Percentiles rank a stretch among this genome's conserved stretches.
Evolutionary conservation across 495 filamentous ascomycete genomes (phyloP).

Genomic region (Annulohypoxylon moriforme): DNA sequence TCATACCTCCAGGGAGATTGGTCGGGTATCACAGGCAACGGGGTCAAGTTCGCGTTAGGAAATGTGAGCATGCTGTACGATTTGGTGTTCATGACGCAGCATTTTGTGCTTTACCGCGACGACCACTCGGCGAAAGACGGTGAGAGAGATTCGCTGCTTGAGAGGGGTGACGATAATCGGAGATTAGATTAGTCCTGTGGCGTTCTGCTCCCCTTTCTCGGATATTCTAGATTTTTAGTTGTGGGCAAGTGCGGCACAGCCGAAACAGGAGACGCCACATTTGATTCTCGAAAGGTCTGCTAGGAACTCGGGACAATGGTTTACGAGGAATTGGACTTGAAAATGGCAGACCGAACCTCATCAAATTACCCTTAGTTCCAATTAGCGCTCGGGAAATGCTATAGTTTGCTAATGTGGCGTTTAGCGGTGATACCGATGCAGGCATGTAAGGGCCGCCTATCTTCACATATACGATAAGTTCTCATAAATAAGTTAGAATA

Average conservation of each 20-base stretch:
- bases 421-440: background rate
- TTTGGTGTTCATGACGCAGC: constrained; percentile 84
- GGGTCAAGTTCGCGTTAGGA: constrained; percentile 86
- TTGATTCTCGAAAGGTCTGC: too few species aligned
- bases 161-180: constrained; percentile 48
- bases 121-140: constrained; percentile 36
- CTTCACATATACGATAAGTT: background rate
- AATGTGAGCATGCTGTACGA: constrained; percentile 91
- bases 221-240: background rate
- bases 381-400: background rate
- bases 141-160: constrained; percentile 54
- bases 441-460: background rate
- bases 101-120: constrained; percentile 79
- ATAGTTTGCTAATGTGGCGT: background rate
- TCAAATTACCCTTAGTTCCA: background rate
- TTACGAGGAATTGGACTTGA: background rate
- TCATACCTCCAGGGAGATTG: constrained; percentile 86
- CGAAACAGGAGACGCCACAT: background rate
- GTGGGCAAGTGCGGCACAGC: background rate
- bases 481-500: background rate
- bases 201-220: background rate
- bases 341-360: background rate
- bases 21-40: constrained; percentile 90
- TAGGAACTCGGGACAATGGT: background rate
- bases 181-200: constrained; percentile 48